Evolutionary conservation across 352 stramenopile species (phyloP).

Genomic region (Globisporangium rhizosaccharum): DNA sequence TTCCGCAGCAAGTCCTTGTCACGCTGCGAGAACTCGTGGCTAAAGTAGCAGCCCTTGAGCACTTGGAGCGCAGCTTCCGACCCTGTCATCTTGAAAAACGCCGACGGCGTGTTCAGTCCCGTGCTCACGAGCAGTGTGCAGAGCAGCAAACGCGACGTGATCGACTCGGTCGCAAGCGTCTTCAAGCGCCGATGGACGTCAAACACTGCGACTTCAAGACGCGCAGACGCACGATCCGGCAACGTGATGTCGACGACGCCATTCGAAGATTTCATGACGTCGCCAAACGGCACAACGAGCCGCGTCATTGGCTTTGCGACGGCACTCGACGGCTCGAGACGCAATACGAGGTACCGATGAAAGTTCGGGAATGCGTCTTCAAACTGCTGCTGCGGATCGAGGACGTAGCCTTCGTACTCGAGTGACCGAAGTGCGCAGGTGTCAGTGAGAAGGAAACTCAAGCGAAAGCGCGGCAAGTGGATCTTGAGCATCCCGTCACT

Average conservation of each 20-base stretch:
- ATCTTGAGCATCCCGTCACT: constrained; percentile 19
- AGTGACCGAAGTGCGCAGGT: constrained; percentile 18
- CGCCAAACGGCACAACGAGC: constrained; percentile 31
- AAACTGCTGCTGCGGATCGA: constrained; percentile 33
- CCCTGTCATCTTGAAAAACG: constrained; percentile 37
- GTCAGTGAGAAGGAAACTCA: constrained; percentile 27
- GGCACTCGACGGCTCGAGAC: constrained; percentile 10
- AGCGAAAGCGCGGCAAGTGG: constrained; percentile 33
- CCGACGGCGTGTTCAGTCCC: constrained; percentile 21
- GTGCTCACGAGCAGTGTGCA: constrained; percentile 29
- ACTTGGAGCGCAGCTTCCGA: constrained; percentile 35
- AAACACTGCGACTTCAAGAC: constrained; percentile 21
- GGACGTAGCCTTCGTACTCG: constrained; percentile 34
- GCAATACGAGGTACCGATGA: constrained; percentile 29
- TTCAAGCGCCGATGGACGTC: constrained; percentile 28
- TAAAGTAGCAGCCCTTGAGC: constrained; percentile 31
- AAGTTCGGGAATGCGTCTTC: constrained; percentile 34
- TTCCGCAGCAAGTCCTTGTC: constrained; percentile 22
- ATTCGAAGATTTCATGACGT: constrained; percentile 5
- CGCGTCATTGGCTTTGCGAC: constrained; percentile 16
- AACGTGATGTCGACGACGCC: constrained; percentile 22
- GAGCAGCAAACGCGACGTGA: constrained; percentile 33
- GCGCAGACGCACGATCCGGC: constrained; percentile 1
- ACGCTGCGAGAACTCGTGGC: constrained; percentile 20
- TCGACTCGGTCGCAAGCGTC: constrained; percentile 28